Percentiles rank a stretch among this genome's conserved stretches.
phyloP scores from a whole-genome alignment of 805 yeast species.

The Isabelozyma heimii region DNA sequence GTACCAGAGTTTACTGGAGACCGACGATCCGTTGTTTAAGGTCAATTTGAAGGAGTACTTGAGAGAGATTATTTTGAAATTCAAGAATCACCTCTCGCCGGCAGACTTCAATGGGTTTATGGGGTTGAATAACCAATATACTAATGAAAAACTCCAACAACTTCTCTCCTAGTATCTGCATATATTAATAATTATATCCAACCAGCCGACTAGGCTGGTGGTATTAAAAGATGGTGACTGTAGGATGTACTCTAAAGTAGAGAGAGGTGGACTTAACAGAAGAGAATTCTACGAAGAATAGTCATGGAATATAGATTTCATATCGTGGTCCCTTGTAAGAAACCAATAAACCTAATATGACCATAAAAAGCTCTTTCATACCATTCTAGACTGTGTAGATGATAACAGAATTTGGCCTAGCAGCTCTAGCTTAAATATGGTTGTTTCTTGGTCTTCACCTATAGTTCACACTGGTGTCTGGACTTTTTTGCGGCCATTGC shows the following conservation, averaged over 20 bases:
- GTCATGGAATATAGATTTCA: no score
- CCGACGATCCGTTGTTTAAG: constrained; percentile 34
- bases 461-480: not conserved
- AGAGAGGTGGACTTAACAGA: no score
- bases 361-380: no score
- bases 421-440: no score
- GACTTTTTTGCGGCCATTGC: not conserved
- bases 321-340: no score
- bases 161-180: not conserved
- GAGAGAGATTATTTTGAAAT: constrained; percentile 20
- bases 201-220: no score
- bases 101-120: constrained; percentile 34
- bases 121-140: constrained; percentile 33
- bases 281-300: no score
- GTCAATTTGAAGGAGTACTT: constrained; percentile 49
- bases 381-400: no score
- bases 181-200: not conserved
- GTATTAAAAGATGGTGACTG: no score
- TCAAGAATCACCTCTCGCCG: constrained; percentile 22
- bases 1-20: constrained; percentile 28
- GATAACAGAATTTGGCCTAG: no score
- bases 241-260: no score
- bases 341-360: no score
- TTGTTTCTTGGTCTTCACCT: not conserved
- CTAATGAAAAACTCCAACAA: constrained; percentile 27